Base-by-base conservation (phyloP, 768 basidiomycete species). In the Boletellus sp. region DNA sequence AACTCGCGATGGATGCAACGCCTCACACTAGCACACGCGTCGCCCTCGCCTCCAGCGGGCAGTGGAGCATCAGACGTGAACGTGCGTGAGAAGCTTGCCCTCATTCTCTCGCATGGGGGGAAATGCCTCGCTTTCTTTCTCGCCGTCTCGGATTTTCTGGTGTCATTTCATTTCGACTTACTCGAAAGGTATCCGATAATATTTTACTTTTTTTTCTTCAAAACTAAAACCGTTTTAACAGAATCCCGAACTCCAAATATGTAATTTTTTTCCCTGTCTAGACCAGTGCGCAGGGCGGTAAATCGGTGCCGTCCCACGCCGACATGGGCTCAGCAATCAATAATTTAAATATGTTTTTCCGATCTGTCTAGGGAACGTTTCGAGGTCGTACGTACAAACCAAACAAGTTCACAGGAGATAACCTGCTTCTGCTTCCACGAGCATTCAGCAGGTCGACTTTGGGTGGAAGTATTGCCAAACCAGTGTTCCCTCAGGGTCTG, bases 1-100 rank as follows among this genome's bases (percentile, higher is more conserved):
- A 42, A 26, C 38, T 19, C 19, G 22, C 13, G n/a, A n/a, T n/a
- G n/a, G n/a, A n/a, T n/a, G n/a, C n/a, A n/a, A n/a, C n/a, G 40
- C 19, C 56, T 44, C 34, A 28, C 13, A 38, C 42, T 47, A 20
- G 38, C 28, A 39, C 46, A 55, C 56, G 50, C 58, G 51, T 55
- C 45, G n/a, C 56, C 53, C 53, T 45, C 59, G 41, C 59, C 28
- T 34, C 47, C 45, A 45, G 43, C 39, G 49, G 39, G 45, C 42
- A 37, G 51, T 58, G 56, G 50, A 59, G 51, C 59, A 56, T 51
- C 61, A 53, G 24, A 16, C 22, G 23, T 56, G 52, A 59, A 65
- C 63, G 54, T 63, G 62, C 47, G 62, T 59, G 53, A 51, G 62
- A 64, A 58, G 62, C 59, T 55, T 49, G 12, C 47, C 50, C 44